Evolutionary conservation across 2,329 filamentous ascomycete genomes (phyloP).

Genomic region (Bipolaris zeicola): DNA sequence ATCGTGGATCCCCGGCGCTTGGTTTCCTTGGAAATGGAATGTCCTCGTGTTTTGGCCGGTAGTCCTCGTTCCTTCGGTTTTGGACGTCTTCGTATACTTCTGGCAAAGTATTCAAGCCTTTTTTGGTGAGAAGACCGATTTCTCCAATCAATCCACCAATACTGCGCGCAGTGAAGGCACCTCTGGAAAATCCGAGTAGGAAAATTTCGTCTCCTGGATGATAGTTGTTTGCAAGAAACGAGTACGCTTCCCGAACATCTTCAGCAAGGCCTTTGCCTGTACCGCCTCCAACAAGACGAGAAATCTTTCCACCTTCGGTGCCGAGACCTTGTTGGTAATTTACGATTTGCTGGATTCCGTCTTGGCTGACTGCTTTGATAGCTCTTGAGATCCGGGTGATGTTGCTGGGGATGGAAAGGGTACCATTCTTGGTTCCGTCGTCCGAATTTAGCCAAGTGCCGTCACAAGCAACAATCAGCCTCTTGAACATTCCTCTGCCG

Average conservation of each 20-base stretch:
- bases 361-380: conserved; percentile 54
- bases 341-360: conserved; percentile 57
- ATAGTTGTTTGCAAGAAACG: conserved; percentile 60
- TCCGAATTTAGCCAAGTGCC: conserved; percentile 59
- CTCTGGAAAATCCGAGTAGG: conserved; percentile 55
- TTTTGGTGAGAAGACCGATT: conserved; percentile 56
- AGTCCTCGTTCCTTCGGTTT: conserved; percentile 51
- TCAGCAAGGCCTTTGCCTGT: conserved; percentile 55
- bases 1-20: conserved; percentile 50
- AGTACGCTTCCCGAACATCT: conserved; percentile 56
- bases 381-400: conserved; percentile 57
- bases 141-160: conserved; percentile 53
- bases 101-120: conserved; percentile 52
- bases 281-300: conserved; percentile 49
- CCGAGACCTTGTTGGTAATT: conserved; percentile 59
- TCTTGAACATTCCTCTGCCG: conserved; percentile 48
- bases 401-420: conserved; percentile 55
- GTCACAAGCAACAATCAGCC: conserved; percentile 50
- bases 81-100: conserved; percentile 56
- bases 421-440: conserved; percentile 52
- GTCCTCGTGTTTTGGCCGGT: conserved; percentile 53
- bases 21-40: conserved; percentile 56
- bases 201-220: conserved; percentile 57
- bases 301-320: conserved; percentile 50
- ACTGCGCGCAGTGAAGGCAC: conserved; percentile 53